Evolutionary conservation across 108 stramenopile species (phyloP).

Genomic region (Chaetoceros muelleri): DNA sequence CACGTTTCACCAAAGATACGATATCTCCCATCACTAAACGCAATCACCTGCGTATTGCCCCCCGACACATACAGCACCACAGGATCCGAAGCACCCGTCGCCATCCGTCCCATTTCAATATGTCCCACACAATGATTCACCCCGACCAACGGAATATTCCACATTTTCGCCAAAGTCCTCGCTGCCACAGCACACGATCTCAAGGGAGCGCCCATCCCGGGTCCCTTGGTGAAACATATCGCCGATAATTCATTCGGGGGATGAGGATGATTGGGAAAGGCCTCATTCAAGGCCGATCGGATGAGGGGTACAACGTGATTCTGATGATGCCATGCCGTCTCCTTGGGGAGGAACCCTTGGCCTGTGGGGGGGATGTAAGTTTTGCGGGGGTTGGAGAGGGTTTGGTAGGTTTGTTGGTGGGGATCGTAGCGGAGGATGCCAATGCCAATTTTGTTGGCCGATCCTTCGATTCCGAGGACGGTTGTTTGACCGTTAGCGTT

Average conservation of each 20-base stretch:
- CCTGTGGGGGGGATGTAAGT: slow-evolving; percentile 95
- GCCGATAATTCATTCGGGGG: slow-evolving; percentile 34
- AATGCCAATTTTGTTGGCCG: slow-evolving; percentile 98
- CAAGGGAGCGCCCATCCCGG: slow-evolving; percentile 99
- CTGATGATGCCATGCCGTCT: slow-evolving; percentile 98
- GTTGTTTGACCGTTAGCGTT: slow-evolving; percentile 36
- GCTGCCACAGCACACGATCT: slow-evolving; percentile 87
- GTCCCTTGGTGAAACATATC: slow-evolving; percentile 89
- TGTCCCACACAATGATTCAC: slow-evolving; percentile 99
- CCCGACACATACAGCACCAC: slow-evolving; percentile 97
- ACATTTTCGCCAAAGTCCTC: slow-evolving; percentile 71
- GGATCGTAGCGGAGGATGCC: slow-evolving; percentile 83
- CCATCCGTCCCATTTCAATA: slow-evolving; percentile 99
- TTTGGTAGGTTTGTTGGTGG: slow-evolving; percentile 55
- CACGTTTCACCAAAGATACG: slow-evolving; percentile 97
- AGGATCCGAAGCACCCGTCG: slow-evolving; percentile 76
- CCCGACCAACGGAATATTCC: slow-evolving; percentile 85
- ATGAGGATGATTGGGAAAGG: slow-evolving; percentile 35
- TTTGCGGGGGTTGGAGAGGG: slow-evolving; percentile 92
- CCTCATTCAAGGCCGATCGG: slow-evolving; percentile 77
- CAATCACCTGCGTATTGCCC: slow-evolving; percentile 98
- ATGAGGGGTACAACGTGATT: slow-evolving; percentile 87
- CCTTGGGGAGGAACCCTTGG: slow-evolving; percentile 92
- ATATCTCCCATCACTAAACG: slow-evolving; percentile 85
- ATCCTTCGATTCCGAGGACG: slow-evolving; percentile 96